phyloP scores from a whole-genome alignment of 768 basidiomycete species.

The Boletus subparvulus region DNA sequence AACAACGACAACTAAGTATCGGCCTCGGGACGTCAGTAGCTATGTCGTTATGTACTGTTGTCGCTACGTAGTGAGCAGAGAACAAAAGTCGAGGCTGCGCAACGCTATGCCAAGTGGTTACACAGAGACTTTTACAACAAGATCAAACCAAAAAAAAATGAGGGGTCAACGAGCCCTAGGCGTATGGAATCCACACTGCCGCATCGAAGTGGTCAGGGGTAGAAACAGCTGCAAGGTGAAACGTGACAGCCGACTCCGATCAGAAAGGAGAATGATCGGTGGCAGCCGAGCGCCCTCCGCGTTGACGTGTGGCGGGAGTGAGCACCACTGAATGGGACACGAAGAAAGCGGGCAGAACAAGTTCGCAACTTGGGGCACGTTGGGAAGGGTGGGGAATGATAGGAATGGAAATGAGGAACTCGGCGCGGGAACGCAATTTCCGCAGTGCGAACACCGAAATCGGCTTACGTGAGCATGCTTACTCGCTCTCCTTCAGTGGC shows the following conservation, averaged over 20 bases:
- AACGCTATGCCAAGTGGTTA: too few relatives aligned
- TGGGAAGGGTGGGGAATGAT: not conserved
- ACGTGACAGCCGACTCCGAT: constrained; percentile 20
- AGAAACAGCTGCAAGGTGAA: constrained; percentile 1
- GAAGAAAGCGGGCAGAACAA: constrained; percentile 3
- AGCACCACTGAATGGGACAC: not conserved
- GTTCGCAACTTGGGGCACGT: not conserved
- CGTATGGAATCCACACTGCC: constrained; percentile 9
- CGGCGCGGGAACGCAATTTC: constrained; percentile 9
- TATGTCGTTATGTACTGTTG: too few relatives aligned
- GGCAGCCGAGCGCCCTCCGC: constrained; percentile 23
- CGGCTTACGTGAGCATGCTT: constrained; percentile 20
- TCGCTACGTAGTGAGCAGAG: too few relatives aligned
- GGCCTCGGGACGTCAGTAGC: too few relatives aligned
- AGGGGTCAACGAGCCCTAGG: not conserved
- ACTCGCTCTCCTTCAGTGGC: constrained; percentile 5
- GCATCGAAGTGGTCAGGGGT: not conserved
- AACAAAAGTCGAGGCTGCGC: too few relatives aligned
- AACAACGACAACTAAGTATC: not conserved
- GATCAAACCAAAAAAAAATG: not conserved
- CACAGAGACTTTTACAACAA: too few relatives aligned
- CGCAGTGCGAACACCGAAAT: constrained; percentile 10
- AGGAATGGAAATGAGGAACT: not conserved
- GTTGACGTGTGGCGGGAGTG: constrained; percentile 7
- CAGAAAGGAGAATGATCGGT: constrained; percentile 26